Conservation (phyloP, 306 rosid species). For the Argentina anserina region DNA sequence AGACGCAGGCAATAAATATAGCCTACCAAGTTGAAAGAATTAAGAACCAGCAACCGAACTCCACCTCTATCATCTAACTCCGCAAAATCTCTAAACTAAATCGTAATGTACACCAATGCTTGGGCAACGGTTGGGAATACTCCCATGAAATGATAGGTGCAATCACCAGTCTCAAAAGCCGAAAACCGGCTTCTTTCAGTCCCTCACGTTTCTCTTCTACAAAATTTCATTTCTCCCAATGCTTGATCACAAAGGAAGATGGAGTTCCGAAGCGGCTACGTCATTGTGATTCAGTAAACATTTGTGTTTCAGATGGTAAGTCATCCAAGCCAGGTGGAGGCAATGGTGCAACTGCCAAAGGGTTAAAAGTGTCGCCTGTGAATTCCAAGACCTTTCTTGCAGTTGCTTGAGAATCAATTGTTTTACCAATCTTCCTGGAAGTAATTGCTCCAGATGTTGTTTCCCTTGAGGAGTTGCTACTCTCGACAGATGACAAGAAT, state of each 20-base stretch:
- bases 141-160: slow-evolving; percentile 32
- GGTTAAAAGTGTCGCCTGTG: slow-evolving; percentile 28
- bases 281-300: slow-evolving; percentile 20
- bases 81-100: slow-evolving; percentile 49
- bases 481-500: slow-evolving; percentile 61
- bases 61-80: slow-evolving; percentile 41
- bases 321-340: slow-evolving; percentile 61
- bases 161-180: slow-evolving; percentile 32
- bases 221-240: slow-evolving; percentile 20
- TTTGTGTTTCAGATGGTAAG: slow-evolving; percentile 21
- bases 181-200: slow-evolving; percentile 34
- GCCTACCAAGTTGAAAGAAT: slow-evolving; percentile 24
- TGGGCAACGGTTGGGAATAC: slow-evolving; percentile 79
- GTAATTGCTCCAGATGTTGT: slow-evolving; percentile 33
- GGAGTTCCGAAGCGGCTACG: slow-evolving; percentile 22
- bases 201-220: slow-evolving; percentile 24
- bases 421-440: slow-evolving; percentile 62
- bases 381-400: slow-evolving; percentile 68
- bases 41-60: slow-evolving; percentile 38
- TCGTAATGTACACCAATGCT: slow-evolving; percentile 70
- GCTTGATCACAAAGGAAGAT: slow-evolving; percentile 30
- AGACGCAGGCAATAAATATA: background rate
- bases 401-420: slow-evolving; percentile 45
- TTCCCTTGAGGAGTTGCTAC: slow-evolving; percentile 63
- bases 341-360: slow-evolving; percentile 70